Evolutionary conservation across 202 grass and related monocot genomes (phyloP).

Genomic region (Zoysia matrella): DNA sequence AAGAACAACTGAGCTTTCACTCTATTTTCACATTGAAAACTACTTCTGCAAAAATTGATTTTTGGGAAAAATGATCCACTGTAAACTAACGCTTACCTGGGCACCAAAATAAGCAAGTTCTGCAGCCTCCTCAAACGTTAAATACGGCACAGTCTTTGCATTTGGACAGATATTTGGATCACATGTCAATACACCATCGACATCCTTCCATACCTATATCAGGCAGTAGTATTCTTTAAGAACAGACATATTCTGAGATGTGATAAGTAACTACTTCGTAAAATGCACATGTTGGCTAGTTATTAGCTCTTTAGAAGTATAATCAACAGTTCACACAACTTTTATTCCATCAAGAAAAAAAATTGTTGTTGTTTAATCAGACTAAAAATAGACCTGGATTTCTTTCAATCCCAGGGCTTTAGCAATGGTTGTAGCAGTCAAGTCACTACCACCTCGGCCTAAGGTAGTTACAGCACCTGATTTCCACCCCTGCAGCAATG

Average conservation of each 20-base stretch:
- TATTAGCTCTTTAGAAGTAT: slow-evolving; percentile 14
- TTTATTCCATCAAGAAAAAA: neutral
- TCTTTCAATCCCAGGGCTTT: slow-evolving; percentile 98
- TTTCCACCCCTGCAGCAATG: slow-evolving; percentile 82
- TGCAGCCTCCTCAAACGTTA: slow-evolving; percentile 95
- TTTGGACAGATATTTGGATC: slow-evolving; percentile 88
- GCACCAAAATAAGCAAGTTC: slow-evolving; percentile 99
- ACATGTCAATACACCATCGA: slow-evolving; percentile 96
- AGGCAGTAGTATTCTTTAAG: slow-evolving; percentile 31
- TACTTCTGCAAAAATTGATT: neutral
- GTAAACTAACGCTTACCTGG: slow-evolving; percentile 53
- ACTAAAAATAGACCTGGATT: slow-evolving; percentile 75
- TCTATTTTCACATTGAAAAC: neutral
- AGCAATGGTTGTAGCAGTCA: slow-evolving; percentile 96
- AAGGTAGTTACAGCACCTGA: slow-evolving; percentile 86
- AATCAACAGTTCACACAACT: neutral
- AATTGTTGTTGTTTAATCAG: slow-evolving; percentile 32
- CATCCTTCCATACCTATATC: slow-evolving; percentile 93
- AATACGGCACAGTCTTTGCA: slow-evolving; percentile 72
- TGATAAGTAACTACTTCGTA: neutral
- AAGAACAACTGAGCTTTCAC: neutral
- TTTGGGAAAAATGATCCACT: neutral
- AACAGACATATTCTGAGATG: neutral
- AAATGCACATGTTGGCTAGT: slow-evolving; percentile 14
- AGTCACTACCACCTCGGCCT: slow-evolving; percentile 90